phyloP scores from a whole-genome alignment of 768 basidiomycete genomes.

The Naganishia kalamii region DNA sequence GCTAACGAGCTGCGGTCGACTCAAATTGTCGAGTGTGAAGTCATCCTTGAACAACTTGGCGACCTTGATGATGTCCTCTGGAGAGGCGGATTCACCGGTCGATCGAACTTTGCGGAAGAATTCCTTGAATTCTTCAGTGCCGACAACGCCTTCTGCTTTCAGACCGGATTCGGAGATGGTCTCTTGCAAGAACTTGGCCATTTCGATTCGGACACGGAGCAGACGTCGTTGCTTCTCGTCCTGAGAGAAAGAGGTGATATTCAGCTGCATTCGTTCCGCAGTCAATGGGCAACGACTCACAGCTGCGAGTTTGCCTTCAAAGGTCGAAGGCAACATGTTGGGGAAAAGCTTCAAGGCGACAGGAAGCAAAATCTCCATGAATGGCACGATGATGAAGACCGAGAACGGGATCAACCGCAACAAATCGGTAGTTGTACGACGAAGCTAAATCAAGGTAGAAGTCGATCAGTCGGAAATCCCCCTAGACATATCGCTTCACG shows the following conservation, averaged over 20 bases:
- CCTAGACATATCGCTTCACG: not conserved
- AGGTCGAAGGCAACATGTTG: conserved; percentile 96
- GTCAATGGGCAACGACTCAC: conserved; percentile 49
- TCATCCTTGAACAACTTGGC: conserved; percentile 97
- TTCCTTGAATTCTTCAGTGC: conserved; percentile 93
- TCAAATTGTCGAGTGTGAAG: conserved; percentile 93
- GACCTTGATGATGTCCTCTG: conserved; percentile 81
- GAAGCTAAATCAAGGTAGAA: conserved; percentile 56
- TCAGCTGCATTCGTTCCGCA: conserved; percentile 14
- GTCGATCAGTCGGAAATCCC: not conserved
- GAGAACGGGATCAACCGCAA: conserved; percentile 90
- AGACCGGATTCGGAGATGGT: conserved; percentile 89
- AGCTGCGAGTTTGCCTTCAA: conserved; percentile 93
- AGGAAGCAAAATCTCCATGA: conserved; percentile 95
- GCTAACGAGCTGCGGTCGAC: conserved; percentile 93
- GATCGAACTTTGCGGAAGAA: conserved; percentile 98
- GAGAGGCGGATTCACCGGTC: conserved; percentile 87
- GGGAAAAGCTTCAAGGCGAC: conserved; percentile 96
- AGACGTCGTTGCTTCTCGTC: conserved; percentile 96
- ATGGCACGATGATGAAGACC: conserved; percentile 89
- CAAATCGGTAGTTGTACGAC: conserved; percentile 86
- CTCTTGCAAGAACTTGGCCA: conserved; percentile 99
- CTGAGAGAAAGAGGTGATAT: conserved; percentile 51
- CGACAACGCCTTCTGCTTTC: conserved; percentile 81
- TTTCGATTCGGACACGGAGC: conserved; percentile 86